Evolutionary conservation across 345 rosid species (phyloP).

Genomic region (Hypericum perforatum): DNA sequence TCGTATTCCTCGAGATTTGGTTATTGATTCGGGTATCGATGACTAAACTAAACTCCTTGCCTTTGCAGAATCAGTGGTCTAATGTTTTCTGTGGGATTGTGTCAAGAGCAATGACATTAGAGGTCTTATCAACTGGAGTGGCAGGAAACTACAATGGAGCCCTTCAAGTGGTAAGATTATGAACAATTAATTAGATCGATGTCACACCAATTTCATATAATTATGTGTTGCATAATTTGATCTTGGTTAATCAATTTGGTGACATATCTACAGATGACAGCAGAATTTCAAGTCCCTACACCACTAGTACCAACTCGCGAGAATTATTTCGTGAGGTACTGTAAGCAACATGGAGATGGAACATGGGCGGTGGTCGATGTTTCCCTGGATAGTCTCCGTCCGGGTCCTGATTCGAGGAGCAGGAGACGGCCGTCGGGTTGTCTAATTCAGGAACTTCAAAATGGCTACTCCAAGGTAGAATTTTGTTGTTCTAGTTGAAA

Average conservation of each 20-base stretch:
- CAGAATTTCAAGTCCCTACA: constrained; percentile 70
- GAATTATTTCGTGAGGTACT: constrained; percentile 70
- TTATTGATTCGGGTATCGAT: not conserved
- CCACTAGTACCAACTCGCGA: constrained; percentile 81
- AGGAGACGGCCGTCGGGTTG: constrained; percentile 80
- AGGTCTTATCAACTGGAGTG: constrained; percentile 22
- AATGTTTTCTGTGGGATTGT: constrained; percentile 27
- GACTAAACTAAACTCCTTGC: not conserved
- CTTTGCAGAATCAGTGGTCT: constrained; percentile 35
- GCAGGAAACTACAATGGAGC: constrained; percentile 23
- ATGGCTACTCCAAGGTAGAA: constrained; percentile 76
- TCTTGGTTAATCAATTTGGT: too few relatives aligned
- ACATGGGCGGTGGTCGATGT: constrained; percentile 81
- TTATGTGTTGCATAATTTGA: too few relatives aligned
- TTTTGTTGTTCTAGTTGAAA: not conserved
- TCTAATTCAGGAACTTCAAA: constrained; percentile 88
- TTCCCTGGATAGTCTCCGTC: constrained; percentile 55
- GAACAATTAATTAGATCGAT: not conserved
- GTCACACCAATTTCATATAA: not conserved
- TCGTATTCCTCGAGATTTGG: too few relatives aligned
- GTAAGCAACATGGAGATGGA: constrained; percentile 62
- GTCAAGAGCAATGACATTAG: constrained; percentile 27
- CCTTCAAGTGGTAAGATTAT: constrained; percentile 36
- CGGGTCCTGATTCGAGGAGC: constrained; percentile 32
- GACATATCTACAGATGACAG: constrained; percentile 77